phyloP scores from a whole-genome alignment of 2,329 filamentous ascomycete genomes.

The Purpureocillium lavendulum region DNA sequence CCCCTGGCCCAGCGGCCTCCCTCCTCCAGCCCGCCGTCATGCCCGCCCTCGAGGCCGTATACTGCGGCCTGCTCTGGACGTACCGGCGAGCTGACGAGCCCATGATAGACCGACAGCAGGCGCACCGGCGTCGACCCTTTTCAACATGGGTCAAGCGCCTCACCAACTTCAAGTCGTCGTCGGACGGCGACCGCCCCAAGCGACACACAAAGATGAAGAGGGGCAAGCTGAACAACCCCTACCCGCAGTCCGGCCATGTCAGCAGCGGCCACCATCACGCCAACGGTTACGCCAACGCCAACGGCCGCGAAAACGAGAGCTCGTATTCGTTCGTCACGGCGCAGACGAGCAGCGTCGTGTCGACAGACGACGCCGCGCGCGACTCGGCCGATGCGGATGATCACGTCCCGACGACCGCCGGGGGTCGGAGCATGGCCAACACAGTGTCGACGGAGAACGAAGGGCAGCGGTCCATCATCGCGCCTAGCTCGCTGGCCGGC shows the following conservation, averaged over 20 bases:
- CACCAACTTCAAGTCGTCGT: slow-evolving; percentile 73
- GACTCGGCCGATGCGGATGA: slow-evolving; percentile 55
- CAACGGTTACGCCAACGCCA: slow-evolving; percentile 12
- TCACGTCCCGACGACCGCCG: slow-evolving; percentile 46
- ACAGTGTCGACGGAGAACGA: slow-evolving; percentile 81
- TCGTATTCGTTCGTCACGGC: slow-evolving; percentile 48
- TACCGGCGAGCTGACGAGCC: not conserved
- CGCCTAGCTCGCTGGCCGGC: slow-evolving; percentile 63
- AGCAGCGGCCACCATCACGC: slow-evolving; percentile 16
- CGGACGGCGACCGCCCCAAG: slow-evolving; percentile 43
- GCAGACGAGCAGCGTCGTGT: slow-evolving; percentile 44
- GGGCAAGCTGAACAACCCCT: slow-evolving; percentile 77
- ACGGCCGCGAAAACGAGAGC: slow-evolving; percentile 27
- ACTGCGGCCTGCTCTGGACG: not conserved
- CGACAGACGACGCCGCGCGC: slow-evolving; percentile 50
- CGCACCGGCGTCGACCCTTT: slow-evolving; percentile 73
- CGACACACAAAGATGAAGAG: slow-evolving; percentile 43
- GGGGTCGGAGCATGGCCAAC: slow-evolving; percentile 65
- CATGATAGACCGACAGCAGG: slow-evolving; percentile 56
- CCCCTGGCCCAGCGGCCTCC: too few relatives aligned
- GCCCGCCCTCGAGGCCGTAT: not conserved
- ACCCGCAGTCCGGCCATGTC: slow-evolving; percentile 68
- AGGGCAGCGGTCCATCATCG: slow-evolving; percentile 63
- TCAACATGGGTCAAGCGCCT: slow-evolving; percentile 92
- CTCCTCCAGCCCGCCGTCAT: not conserved